Base-by-base conservation (phyloP, 106 monocot species). In the Vanilla planifolia region DNA sequence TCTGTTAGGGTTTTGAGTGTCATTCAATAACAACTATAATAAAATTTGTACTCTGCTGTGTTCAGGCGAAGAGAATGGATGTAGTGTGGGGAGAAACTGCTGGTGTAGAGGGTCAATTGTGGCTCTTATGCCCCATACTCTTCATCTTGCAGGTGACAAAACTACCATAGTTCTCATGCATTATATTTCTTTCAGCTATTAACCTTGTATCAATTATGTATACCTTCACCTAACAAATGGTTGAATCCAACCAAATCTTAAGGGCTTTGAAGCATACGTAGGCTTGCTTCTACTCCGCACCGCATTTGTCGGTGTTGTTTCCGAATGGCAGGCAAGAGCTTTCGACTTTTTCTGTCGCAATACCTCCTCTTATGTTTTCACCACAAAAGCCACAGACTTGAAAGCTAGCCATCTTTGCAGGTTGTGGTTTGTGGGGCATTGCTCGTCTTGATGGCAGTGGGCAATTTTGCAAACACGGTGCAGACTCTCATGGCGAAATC, bases 11-110 rank as follows among this genome's bases (percentile, higher is more conserved):
- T n/a, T n/a, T n/a, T n/a, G n/a, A n/a, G n/a, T n/a, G n/a, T n/a
- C n/a, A n/a, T n/a, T n/a, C n/a, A n/a, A n/a, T n/a, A n/a, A n/a
- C n/a, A n/a, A n/a, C n/a, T n/a, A n/a, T n/a, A n/a, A n/a, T n/a
- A n/a, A n/a, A n/a, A n/a, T n/a, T n/a, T n/a, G n/a, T n/a, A n/a
- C n/a, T n/a, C 46, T 39, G 26, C 17, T 60, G 20, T 24, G 48
- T 48, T 4, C 73, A 96, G 95, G 90, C 95, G 36, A 87, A 83
- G 64, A 91, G 90, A 77, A 96, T 96, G 95, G 95, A 96, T 74
- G 86, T 90, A 45, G 90, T 90, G 16, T 80, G 80, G 86, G 95
- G 95, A 66, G 95, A 96, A 70, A 90, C 90, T 48, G 75, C 95
- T 64, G 95, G 90, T 70, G 95, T 96, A 36, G 77, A 96, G 60